These are phyloP conservation scores for Sarocladium oryzae DNA, from an alignment of 2,329 filamentous ascomycete genomes.

Conservation along the genomic window DNA sequence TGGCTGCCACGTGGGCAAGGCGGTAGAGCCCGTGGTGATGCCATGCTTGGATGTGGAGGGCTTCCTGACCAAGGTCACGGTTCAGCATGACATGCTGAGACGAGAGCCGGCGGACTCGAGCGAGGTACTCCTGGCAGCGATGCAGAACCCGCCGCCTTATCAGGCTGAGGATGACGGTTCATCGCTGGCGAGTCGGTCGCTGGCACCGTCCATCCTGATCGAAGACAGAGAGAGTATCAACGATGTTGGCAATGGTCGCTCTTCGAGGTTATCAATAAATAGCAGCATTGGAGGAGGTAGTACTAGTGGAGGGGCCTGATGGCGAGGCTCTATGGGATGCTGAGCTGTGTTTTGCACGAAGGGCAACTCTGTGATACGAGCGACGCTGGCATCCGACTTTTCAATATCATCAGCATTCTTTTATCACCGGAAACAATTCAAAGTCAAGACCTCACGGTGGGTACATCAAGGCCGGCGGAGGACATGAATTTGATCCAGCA, in stretches of 20 bases:
- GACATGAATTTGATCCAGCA: too few species aligned
- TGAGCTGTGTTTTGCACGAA: too few species aligned
- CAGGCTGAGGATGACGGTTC: conserved; percentile 5
- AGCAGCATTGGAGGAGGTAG: neutral
- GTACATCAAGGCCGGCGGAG: too few species aligned
- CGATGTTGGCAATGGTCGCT: neutral
- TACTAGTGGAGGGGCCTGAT: too few species aligned
- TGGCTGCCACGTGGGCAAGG: neutral
- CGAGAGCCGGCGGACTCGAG: conserved; percentile 10
- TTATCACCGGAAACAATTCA: too few species aligned
- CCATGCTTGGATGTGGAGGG: conserved; percentile 11
- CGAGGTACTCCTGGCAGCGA: conserved; percentile 1
- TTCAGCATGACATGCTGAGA: conserved; percentile 10
- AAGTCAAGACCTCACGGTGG: too few species aligned
- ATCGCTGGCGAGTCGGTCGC: neutral
- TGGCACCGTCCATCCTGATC: neutral
- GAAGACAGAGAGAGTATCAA: neutral
- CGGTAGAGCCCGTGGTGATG: neutral
- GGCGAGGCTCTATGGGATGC: too few species aligned
- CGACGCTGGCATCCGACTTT: too few species aligned
- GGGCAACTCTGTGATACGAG: too few species aligned
- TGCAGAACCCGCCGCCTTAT: conserved; percentile 15
- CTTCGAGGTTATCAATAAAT: neutral
- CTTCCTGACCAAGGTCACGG: conserved; percentile 14
- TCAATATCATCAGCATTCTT: too few species aligned